Conservation (phyloP, 768 basidiomycete species). For the Boletus coccyginus region DNA sequence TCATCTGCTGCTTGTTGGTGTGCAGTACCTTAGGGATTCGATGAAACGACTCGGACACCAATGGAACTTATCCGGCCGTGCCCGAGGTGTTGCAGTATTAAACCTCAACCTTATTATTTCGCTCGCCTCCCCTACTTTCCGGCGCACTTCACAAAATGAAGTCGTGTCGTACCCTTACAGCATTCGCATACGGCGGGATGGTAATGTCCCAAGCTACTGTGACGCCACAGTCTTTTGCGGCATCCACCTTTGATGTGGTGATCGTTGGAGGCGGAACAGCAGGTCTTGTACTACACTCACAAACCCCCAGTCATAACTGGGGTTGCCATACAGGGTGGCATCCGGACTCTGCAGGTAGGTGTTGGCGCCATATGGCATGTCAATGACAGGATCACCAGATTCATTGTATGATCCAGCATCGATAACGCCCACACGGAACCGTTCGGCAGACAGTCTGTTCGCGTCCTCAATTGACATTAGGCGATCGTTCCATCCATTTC, state of each 20-base stretch:
- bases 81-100: too few species aligned
- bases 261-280: neutral
- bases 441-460: neutral
- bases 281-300: neutral
- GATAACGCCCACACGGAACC: neutral
- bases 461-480: neutral
- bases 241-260: neutral
- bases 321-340: neutral
- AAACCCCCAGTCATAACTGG: neutral
- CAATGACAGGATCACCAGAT: neutral
- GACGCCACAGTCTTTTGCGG: neutral
- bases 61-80: too few species aligned
- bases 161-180: neutral
- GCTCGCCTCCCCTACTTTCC: too few species aligned
- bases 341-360: neutral
- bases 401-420: neutral
- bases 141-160: neutral
- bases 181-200: neutral
- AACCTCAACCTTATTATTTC: neutral
- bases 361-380: neutral
- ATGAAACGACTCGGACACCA: too few species aligned
- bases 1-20: slow-evolving; percentile 58
- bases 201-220: neutral
- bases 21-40: slow-evolving; percentile 43
- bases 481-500: neutral